Percentiles rank a stretch among this genome's conserved stretches.
These are phyloP conservation scores for Eleusine indica DNA, from an alignment of 176 grass and related monocot species.

Conservation along the genomic window DNA sequence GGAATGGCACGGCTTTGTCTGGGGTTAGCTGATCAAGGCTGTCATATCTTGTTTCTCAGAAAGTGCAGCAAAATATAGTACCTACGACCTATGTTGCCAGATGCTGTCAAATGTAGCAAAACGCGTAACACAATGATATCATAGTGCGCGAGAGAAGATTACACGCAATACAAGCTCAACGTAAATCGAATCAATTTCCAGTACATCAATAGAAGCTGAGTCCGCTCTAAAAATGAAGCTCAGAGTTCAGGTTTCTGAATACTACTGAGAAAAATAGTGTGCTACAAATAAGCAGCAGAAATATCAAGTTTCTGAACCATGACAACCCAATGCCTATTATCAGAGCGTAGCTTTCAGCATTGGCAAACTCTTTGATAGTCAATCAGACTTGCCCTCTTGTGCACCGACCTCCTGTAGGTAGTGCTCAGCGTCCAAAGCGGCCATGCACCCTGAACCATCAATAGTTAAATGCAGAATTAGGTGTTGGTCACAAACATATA, in stretches of 20 bases:
- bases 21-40: neutral
- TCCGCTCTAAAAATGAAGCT: neutral
- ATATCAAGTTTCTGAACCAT: neutral
- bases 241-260: neutral
- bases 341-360: slow-evolving; percentile 49
- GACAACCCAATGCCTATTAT: slow-evolving; percentile 23
- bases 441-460: slow-evolving; percentile 76
- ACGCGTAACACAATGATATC: neutral
- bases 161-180: neutral
- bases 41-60: neutral
- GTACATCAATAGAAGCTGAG: neutral
- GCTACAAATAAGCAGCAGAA: neutral
- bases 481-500: neutral
- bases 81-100: neutral
- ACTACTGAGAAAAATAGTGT: neutral
- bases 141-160: neutral
- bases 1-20: neutral
- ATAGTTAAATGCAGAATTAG: neutral
- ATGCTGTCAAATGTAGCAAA: neutral
- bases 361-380: slow-evolving; percentile 38
- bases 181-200: neutral
- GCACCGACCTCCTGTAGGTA: slow-evolving; percentile 84
- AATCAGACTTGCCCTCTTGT: slow-evolving; percentile 70
- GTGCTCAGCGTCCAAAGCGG: slow-evolving; percentile 88
- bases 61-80: neutral